Conservation (phyloP, 2,329 filamentous ascomycete species). For the Bisporella sp. region DNA sequence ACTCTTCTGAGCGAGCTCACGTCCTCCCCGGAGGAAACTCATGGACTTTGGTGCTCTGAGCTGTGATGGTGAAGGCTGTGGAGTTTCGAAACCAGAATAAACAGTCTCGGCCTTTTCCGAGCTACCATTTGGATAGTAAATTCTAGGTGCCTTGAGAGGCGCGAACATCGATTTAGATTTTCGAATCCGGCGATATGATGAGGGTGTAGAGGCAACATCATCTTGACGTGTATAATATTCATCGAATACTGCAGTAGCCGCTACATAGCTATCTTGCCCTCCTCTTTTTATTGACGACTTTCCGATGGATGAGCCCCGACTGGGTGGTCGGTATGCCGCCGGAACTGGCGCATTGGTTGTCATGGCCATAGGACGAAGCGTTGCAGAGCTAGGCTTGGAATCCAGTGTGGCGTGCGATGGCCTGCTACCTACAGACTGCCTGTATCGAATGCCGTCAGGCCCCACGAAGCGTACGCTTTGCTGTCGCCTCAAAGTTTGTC, state of each 20-base stretch:
- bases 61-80: neutral
- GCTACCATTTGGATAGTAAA: constrained; percentile 25
- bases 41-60: constrained; percentile 47
- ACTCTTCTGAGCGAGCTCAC: constrained; percentile 19
- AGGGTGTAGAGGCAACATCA: constrained; percentile 39
- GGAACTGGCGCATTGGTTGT: constrained; percentile 23
- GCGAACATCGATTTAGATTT: constrained; percentile 50
- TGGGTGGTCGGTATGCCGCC: constrained; percentile 23
- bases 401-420: constrained; percentile 9
- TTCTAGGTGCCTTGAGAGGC: constrained; percentile 18
- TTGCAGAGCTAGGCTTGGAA: constrained; percentile 13
- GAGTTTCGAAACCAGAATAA: constrained; percentile 10
- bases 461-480: constrained; percentile 48
- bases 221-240: constrained; percentile 42
- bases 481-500: constrained; percentile 33
- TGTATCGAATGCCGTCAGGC: constrained; percentile 19
- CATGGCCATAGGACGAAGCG: constrained; percentile 19
- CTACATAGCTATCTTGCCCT: constrained; percentile 28
- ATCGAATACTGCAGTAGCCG: constrained; percentile 31
- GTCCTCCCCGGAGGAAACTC: constrained; percentile 39
- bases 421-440: constrained; percentile 18
- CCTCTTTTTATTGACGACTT: constrained; percentile 18
- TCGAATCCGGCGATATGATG: constrained; percentile 42
- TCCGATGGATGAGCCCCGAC: constrained; percentile 25
- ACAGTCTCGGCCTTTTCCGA: constrained; percentile 13